Conservation (phyloP, 2,329 filamentous ascomycete species). For the Diaporthe helianthi region DNA sequence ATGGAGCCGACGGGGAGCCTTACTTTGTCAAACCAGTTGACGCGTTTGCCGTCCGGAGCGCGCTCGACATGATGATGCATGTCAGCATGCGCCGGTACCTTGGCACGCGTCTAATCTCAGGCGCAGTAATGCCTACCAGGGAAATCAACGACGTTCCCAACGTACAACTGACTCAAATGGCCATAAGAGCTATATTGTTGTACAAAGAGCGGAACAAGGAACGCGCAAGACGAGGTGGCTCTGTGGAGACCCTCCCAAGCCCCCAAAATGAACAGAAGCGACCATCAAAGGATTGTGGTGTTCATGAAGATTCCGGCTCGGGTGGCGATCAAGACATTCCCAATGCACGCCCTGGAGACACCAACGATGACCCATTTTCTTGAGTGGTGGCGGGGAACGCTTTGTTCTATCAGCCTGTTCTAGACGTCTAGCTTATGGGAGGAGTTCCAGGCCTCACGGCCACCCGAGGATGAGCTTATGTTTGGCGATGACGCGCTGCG, state of each 20-base stretch:
- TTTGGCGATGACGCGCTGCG: too few species aligned
- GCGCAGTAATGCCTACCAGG: not conserved
- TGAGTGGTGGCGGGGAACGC: accelerated
- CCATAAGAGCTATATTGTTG: not conserved
- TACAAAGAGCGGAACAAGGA: not conserved
- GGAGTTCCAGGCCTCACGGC: too few species aligned
- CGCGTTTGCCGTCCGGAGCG: not conserved
- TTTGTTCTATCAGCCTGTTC: too few species aligned
- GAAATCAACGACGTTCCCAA: not conserved
- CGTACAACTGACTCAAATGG: not conserved
- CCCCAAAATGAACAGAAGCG: not conserved
- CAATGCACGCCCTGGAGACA: too few species aligned
- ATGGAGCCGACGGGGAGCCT: not conserved
- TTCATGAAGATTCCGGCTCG: not conserved
- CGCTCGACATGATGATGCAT: not conserved
- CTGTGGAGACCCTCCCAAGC: not conserved
- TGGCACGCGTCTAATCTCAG: not conserved
- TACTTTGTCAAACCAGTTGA: not conserved
- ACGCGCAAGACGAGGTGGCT: not conserved
- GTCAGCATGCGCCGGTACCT: not conserved
- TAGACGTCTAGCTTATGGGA: too few species aligned
- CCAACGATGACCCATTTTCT: not conserved
- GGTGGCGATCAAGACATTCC: not conserved
- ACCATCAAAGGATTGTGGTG: not conserved
- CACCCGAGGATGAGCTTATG: too few species aligned